Percentiles rank a stretch among this genome's conserved stretches.
Conservation (phyloP, 2,329 filamentous ascomycete genomes). For the Akanthomyces dipterigenus region DNA sequence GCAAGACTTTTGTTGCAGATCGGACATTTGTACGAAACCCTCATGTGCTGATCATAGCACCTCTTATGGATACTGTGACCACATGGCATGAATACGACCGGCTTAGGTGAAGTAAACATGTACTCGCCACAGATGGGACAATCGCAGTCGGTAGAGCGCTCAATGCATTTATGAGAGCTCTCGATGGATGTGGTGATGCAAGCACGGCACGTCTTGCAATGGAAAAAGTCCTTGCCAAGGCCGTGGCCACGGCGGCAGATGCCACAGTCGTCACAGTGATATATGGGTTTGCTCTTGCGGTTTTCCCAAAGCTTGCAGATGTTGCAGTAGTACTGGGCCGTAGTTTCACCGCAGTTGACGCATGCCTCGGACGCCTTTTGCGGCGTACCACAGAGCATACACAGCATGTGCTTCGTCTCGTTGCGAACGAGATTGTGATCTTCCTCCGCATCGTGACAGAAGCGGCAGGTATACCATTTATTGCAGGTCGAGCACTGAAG, state of each 20-base stretch:
- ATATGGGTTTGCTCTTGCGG: constrained; percentile 82
- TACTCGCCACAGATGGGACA: constrained; percentile 97
- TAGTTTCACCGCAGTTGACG: constrained; percentile 64
- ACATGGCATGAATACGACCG: constrained; percentile 90
- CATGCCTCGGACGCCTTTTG: constrained; percentile 78
- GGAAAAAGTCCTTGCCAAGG: constrained; percentile 92
- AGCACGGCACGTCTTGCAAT: constrained; percentile 95
- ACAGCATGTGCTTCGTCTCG: constrained; percentile 91
- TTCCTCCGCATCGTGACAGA: constrained; percentile 84
- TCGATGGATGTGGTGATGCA: constrained; percentile 88
- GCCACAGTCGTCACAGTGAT: constrained; percentile 93
- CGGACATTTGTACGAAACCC: constrained; percentile 88
- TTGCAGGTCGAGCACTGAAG: constrained; percentile 86
- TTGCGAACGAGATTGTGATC: constrained; percentile 72
- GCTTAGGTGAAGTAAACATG: constrained; percentile 83
- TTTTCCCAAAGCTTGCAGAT: constrained; percentile 98
- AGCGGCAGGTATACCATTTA: constrained; percentile 89
- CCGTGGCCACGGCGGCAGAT: constrained; percentile 89
- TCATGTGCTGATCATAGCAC: constrained; percentile 85
- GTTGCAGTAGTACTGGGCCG: constrained; percentile 86
- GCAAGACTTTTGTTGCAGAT: constrained; percentile 95
- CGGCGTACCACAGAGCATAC: constrained; percentile 86
- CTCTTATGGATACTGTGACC: constrained; percentile 91
- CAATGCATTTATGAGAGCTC: constrained; percentile 84
- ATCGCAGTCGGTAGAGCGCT: constrained; percentile 87